Percentiles rank a stretch among this genome's conserved stretches.
phyloP scores from a whole-genome alignment of 1,284 basidiomycete species.

The Tilletiaria anomala region DNA sequence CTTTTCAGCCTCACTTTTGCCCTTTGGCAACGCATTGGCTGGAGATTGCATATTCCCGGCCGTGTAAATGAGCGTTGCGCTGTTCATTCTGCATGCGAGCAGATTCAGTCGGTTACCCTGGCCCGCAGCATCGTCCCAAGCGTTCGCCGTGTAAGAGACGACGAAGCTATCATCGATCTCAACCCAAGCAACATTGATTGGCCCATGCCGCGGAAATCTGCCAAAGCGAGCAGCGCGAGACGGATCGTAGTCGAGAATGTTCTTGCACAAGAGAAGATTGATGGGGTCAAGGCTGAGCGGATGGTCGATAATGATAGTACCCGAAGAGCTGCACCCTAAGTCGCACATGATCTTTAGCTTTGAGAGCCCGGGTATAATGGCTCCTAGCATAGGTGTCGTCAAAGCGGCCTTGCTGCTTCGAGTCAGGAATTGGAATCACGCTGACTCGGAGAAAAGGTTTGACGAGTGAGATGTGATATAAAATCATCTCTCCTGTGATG shows the following conservation, averaged over 20 bases:
- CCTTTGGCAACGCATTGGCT: constrained; percentile 27
- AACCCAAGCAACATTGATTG: constrained; percentile 39
- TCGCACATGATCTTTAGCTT: constrained; percentile 45
- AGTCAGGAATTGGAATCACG: constrained; percentile 38
- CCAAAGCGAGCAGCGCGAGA: constrained; percentile 42
- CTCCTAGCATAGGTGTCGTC: constrained; percentile 5
- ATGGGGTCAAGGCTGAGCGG: constrained; percentile 44
- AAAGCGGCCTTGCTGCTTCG: neutral
- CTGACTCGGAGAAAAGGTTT: constrained; percentile 42
- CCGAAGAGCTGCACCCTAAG: constrained; percentile 42
- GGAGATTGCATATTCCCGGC: constrained; percentile 42
- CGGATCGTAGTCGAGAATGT: constrained; percentile 44
- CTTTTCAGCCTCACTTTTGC: constrained; percentile 39
- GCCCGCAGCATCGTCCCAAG: constrained; percentile 41
- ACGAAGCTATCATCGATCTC: constrained; percentile 41
- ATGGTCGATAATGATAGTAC: constrained; percentile 44
- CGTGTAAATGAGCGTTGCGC: constrained; percentile 44
- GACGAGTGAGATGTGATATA: constrained; percentile 44
- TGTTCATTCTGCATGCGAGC: constrained; percentile 44
- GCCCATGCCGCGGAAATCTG: constrained; percentile 42
- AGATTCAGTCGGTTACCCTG: constrained; percentile 27
- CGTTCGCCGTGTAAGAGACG: constrained; percentile 46
- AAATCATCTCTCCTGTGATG: constrained; percentile 42
- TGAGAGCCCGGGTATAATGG: constrained; percentile 18
- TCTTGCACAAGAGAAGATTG: constrained; percentile 42